These are phyloP conservation scores for Flaveria floridana DNA, from an alignment of 140 eudicot genomes.

Conservation along the genomic window DNA sequence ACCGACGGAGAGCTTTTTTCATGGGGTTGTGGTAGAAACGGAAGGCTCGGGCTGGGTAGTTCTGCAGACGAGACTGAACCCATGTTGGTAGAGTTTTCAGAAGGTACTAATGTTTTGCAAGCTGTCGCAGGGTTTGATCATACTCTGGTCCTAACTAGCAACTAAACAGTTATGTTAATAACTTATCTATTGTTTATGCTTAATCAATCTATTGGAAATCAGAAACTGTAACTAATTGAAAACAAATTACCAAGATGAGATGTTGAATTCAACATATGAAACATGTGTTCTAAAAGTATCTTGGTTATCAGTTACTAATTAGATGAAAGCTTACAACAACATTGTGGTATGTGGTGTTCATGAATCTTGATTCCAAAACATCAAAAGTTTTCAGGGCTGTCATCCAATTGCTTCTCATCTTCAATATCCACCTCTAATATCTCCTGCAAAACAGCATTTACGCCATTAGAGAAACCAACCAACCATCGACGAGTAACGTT, in stretches of 20 bases:
- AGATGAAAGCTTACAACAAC: constrained; percentile 33
- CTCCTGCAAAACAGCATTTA: constrained; percentile 45
- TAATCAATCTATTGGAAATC: not conserved
- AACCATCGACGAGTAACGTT: not conserved
- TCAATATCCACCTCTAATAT: constrained; percentile 88
- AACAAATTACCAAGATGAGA: not conserved
- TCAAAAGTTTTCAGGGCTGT: constrained; percentile 79
- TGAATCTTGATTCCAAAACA: constrained; percentile 4
- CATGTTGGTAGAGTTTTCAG: constrained; percentile 49
- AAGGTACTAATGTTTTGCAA: constrained; percentile 63
- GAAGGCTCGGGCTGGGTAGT: constrained; percentile 87
- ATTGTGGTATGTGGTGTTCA: constrained; percentile 4
- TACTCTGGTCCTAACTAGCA: constrained; percentile 53
- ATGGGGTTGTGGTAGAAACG: constrained; percentile 96
- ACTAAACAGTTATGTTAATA: not conserved
- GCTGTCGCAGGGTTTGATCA: constrained; percentile 94
- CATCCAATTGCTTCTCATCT: constrained; percentile 89
- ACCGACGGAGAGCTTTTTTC: constrained; percentile 54
- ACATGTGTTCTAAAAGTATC: constrained; percentile 5
- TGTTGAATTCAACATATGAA: not conserved
- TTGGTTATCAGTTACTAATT: not conserved
- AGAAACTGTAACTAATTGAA: not conserved
- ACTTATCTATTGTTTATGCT: not conserved
- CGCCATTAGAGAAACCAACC: constrained; percentile 14
- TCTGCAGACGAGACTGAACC: constrained; percentile 85